Base-by-base conservation (phyloP, 2,329 filamentous ascomycete genomes). In the Fusarium liriodendri region DNA sequence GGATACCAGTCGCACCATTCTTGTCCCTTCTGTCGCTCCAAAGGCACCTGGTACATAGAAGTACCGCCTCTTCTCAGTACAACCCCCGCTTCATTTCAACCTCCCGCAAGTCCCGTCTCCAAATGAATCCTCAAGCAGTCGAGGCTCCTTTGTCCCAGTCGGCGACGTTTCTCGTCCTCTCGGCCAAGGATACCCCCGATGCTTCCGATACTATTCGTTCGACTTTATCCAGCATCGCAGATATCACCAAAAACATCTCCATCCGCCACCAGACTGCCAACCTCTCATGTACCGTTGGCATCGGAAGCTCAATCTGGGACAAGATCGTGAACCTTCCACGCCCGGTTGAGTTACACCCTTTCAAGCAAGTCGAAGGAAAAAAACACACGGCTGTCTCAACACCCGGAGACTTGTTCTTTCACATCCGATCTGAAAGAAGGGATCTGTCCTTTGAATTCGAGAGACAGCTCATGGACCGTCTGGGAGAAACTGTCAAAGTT, bases 381-480 rank as follows among this genome's bases (percentile, higher is more conserved):
- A 83, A 79, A 9, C 87, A 90, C 74, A 87, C 85, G 0, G 88
- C 89, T 0, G 80, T 88, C 8, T 87, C 88, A 0, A 90, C 89
- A 0, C 87, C 88, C 0, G 89, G 89, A 0, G 89, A 91, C 66
- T 67, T 91, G 1, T 81, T 91, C 5, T 89, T 91, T 69, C 89
- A 91, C 73, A 90, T 91, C 69, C 86, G 89, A 33, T 84, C 88
- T 0, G 88, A 90, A 58, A 84, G 89, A 1, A 83, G 87, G 16
- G 89, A 90, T 72, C 72, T 91, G 25, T 87, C 85, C 74, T 90
- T 90, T 69, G 89, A 91, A 74, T 88, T 90, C 64, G 89, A 90
- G 80, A 81, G 85, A 35, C 89, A 90, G 72, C 77, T 91, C 13
- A 79, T 90, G 75, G 83, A 86, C 16, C 71, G 77, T 2, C 82